Evolutionary conservation across 2,329 filamentous ascomycete species (phyloP).

Genomic region (Lachnellula subtilissima): DNA sequence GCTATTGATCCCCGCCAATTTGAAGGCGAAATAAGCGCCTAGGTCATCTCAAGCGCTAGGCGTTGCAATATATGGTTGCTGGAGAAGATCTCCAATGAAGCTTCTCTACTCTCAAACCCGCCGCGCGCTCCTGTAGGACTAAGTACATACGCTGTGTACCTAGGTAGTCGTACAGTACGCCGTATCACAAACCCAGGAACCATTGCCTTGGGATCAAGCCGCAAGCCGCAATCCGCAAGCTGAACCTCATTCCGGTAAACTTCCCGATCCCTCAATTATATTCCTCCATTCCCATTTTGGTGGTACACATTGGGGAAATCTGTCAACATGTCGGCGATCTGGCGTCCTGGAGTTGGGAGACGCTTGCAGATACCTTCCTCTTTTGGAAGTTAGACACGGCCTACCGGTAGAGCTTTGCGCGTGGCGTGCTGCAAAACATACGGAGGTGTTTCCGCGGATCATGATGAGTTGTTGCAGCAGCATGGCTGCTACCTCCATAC

Average conservation of each 20-base stretch:
- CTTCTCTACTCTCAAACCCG: too few relatives aligned
- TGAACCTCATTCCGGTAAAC: not conserved
- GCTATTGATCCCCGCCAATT: too few relatives aligned
- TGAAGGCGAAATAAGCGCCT: too few relatives aligned
- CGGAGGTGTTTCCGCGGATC: not conserved
- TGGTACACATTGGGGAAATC: too few relatives aligned
- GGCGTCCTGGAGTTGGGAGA: not conserved
- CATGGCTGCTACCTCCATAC: not conserved
- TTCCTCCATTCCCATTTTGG: not conserved
- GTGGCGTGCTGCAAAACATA: not conserved
- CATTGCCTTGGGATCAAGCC: conserved; percentile 1
- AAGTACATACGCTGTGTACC: too few relatives aligned
- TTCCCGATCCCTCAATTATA: not conserved
- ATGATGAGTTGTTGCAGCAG: not conserved
- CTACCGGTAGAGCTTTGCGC: not conserved
- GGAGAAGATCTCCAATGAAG: too few relatives aligned
- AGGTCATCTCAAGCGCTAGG: too few relatives aligned
- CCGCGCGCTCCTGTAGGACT: too few relatives aligned
- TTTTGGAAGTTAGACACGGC: not conserved
- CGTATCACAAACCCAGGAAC: not conserved
- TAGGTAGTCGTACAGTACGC: too few relatives aligned
- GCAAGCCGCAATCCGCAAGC: conserved; percentile 1
- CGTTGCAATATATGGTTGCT: too few relatives aligned
- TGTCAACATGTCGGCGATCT: not conserved
- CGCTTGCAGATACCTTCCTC: not conserved